Evolutionary conservation across 2,329 filamentous ascomycete genomes (phyloP).

Genomic region (Clarireedia homoeocarpa): DNA sequence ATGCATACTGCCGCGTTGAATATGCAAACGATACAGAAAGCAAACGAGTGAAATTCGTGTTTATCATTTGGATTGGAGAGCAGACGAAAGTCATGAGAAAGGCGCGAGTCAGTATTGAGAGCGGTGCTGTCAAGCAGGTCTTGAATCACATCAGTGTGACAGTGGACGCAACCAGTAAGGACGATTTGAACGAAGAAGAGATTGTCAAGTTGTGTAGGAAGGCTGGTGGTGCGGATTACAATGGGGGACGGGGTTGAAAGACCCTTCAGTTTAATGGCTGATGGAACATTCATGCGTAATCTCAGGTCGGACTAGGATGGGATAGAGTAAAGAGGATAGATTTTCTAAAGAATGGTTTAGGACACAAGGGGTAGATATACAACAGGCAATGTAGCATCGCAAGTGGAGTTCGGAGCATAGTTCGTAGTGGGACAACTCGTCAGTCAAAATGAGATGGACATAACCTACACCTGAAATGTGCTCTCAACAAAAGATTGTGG

Average conservation of each 20-base stretch:
- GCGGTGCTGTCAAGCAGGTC: constrained; percentile 54
- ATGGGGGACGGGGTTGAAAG: constrained; percentile 46
- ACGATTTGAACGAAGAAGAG: constrained; percentile 53
- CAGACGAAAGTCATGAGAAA: constrained; percentile 61
- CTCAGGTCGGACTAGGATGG: background rate
- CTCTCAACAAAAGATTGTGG: background rate
- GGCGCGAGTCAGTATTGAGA: constrained; percentile 60
- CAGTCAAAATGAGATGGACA: background rate
- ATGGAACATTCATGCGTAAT: too few species aligned
- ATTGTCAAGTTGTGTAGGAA: constrained; percentile 54
- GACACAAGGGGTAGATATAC: background rate
- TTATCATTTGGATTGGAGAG: constrained; percentile 62
- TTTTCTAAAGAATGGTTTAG: too few species aligned
- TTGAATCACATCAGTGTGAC: constrained; percentile 58
- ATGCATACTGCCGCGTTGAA: constrained; percentile 46
- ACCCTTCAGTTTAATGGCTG: background rate
- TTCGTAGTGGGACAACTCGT: background rate
- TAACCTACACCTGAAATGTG: background rate
- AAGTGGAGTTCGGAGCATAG: background rate
- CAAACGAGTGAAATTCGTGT: constrained; percentile 59
- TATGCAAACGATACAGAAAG: constrained; percentile 66
- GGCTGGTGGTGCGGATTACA: constrained; percentile 64
- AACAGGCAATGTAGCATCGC: background rate
- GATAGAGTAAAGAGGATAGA: background rate
- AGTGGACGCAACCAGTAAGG: constrained; percentile 52